These are phyloP conservation scores for Naegleria fowleri DNA, from an alignment of 208 protist species.

Conservation along the genomic window DNA sequence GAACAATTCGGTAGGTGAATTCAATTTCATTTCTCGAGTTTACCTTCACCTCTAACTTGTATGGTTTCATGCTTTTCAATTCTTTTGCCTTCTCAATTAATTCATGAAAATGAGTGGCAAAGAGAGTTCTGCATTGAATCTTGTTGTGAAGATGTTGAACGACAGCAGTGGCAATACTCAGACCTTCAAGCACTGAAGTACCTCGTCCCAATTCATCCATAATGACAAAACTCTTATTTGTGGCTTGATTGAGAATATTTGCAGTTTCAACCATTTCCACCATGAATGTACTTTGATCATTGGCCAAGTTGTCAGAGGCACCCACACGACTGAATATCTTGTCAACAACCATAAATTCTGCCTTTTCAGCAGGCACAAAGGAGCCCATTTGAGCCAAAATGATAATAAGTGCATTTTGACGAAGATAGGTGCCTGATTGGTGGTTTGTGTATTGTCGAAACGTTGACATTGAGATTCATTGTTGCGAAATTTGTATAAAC, in stretches of 20 bases:
- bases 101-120: constrained; percentile 88
- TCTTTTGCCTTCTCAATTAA: constrained; percentile 34
- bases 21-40: neutral
- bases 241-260: constrained; percentile 69
- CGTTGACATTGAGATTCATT: too few species aligned
- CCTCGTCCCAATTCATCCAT: constrained; percentile 92
- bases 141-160: constrained; percentile 69
- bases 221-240: constrained; percentile 76
- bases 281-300: constrained; percentile 89
- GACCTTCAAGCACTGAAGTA: constrained; percentile 86
- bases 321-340: constrained; percentile 86
- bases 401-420: constrained; percentile 72
- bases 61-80: neutral
- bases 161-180: constrained; percentile 79
- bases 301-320: constrained; percentile 75
- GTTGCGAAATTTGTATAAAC: too few species aligned
- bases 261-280: constrained; percentile 92
- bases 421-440: constrained; percentile 37
- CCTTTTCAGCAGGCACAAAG: constrained; percentile 78
- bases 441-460: too few species aligned
- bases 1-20: neutral
- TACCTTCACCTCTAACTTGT: neutral
- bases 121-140: constrained; percentile 65
- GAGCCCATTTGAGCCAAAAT: constrained; percentile 87
- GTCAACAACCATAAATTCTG: constrained; percentile 70